Evolutionary conservation across 202 grass and related monocot genomes (phyloP).

Genomic region (Carex arenaria): DNA sequence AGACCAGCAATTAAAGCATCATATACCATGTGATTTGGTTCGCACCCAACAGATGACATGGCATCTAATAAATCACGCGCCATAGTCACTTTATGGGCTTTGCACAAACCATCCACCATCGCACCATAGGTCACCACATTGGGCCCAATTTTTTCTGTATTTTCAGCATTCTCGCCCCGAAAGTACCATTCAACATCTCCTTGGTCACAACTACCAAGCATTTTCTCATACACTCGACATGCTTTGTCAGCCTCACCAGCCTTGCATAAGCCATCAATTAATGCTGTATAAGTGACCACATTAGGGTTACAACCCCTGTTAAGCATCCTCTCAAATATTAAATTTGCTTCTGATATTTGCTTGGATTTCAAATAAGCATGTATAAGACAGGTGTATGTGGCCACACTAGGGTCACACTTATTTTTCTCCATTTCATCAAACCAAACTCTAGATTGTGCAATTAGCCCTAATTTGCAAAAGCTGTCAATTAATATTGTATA

Average conservation of each 20-base stretch:
- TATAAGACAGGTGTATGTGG: constrained; percentile 86
- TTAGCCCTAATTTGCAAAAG: constrained; percentile 90
- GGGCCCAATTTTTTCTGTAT: constrained; percentile 27
- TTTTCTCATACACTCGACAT: constrained; percentile 68
- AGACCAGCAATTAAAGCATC: constrained; percentile 89
- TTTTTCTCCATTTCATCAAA: constrained; percentile 72
- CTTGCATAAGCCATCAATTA: constrained; percentile 94
- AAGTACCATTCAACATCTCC: constrained; percentile 54
- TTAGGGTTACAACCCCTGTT: constrained; percentile 69
- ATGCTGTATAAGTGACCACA: constrained; percentile 70
- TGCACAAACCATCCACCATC: constrained; percentile 89
- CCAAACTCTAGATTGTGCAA: constrained; percentile 62
- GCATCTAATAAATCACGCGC: constrained; percentile 65
- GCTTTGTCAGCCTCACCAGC: constrained; percentile 60
- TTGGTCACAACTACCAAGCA: constrained; percentile 49
- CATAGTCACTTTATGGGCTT: constrained; percentile 79
- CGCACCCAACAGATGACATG: constrained; percentile 56
- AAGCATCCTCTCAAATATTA: constrained; percentile 72
- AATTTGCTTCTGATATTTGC: constrained; percentile 55
- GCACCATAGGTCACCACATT: constrained; percentile 97
- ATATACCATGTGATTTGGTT: constrained; percentile 91
- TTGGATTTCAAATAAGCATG: constrained; percentile 94
- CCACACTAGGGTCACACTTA: constrained; percentile 71
- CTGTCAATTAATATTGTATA: constrained; percentile 93
- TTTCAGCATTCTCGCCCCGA: constrained; percentile 22